A percentile compares a stretch with the other conserved stretches of the same genome.
These are phyloP conservation scores for Dothiorella sarmentorum DNA, from an alignment of 2,329 filamentous ascomycete species.

Conservation along the genomic window DNA sequence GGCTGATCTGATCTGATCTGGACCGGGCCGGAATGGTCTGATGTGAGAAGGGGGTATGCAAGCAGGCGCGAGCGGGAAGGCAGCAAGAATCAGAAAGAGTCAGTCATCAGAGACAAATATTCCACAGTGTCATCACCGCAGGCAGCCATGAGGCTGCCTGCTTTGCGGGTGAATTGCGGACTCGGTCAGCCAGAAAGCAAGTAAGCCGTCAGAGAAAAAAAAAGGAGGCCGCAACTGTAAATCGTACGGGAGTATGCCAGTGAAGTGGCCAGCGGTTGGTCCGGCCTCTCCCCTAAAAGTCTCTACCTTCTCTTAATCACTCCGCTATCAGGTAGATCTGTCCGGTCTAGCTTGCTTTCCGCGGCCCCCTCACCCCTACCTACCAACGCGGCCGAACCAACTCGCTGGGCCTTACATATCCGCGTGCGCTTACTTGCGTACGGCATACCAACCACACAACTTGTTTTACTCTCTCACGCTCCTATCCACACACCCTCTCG, in stretches of 20 bases:
- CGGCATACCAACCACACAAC: background rate
- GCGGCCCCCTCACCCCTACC: background rate
- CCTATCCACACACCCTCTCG: too few relatives aligned
- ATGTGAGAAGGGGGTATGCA: constrained; percentile 7
- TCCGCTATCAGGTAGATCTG: background rate
- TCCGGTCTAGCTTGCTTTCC: background rate
- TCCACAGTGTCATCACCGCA: background rate
- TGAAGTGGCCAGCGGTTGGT: background rate
- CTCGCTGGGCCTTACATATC: constrained; percentile 12
- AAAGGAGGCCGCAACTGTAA: background rate
- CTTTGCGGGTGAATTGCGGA: background rate
- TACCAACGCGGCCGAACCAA: constrained; percentile 8
- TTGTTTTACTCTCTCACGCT: background rate
- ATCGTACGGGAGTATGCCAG: background rate
- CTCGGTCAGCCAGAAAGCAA: background rate
- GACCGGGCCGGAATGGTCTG: constrained; percentile 1
- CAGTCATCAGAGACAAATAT: constrained; percentile 4
- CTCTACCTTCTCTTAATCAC: background rate
- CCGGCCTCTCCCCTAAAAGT: background rate
- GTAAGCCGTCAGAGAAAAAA: background rate
- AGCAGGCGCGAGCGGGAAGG: background rate
- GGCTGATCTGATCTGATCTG: constrained; percentile 6
- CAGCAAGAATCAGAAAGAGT: constrained; percentile 5
- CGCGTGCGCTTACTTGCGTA: constrained; percentile 11
- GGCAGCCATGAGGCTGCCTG: background rate